phyloP scores from a whole-genome alignment of 2,329 filamentous ascomycete genomes.

The Xylariaceae sp. region DNA sequence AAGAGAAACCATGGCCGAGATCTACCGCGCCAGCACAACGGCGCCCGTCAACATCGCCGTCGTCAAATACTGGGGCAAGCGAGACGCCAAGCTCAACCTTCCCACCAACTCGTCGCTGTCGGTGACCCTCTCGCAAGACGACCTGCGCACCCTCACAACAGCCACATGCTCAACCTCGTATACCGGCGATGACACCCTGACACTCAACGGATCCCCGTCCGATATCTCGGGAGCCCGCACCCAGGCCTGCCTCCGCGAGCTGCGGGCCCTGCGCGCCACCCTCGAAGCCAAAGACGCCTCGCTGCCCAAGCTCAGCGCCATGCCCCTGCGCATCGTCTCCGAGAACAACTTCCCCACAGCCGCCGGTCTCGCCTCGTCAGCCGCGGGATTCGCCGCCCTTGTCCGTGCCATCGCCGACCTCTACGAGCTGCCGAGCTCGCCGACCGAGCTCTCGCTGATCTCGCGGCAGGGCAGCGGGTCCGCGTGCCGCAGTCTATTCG shows the following conservation, averaged over 20 bases:
- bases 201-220: constrained; percentile 78
- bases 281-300: constrained; percentile 69
- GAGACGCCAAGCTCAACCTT: constrained; percentile 87
- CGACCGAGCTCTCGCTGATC: constrained; percentile 80
- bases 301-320: constrained; percentile 75
- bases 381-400: constrained; percentile 65
- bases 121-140: constrained; percentile 89
- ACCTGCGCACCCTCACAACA: constrained; percentile 92
- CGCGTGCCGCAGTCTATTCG: constrained; percentile 88
- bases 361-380: constrained; percentile 75
- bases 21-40: constrained; percentile 92
- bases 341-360: constrained; percentile 99
- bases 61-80: constrained; percentile 99
- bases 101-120: constrained; percentile 97
- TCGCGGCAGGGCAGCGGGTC: constrained; percentile 93
- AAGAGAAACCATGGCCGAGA: constrained; percentile 41
- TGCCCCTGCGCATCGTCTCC: constrained; percentile 81
- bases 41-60: constrained; percentile 98
- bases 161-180: constrained; percentile 81
- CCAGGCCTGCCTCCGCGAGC: constrained; percentile 88
- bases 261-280: constrained; percentile 70
- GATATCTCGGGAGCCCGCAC: constrained; percentile 85
- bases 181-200: constrained; percentile 63
- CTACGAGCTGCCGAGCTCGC: constrained; percentile 77
- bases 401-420: constrained; percentile 87